These are phyloP conservation scores for Chaetoscypha palmicola DNA, from an alignment of 2,329 filamentous ascomycete species.

Conservation along the genomic window DNA sequence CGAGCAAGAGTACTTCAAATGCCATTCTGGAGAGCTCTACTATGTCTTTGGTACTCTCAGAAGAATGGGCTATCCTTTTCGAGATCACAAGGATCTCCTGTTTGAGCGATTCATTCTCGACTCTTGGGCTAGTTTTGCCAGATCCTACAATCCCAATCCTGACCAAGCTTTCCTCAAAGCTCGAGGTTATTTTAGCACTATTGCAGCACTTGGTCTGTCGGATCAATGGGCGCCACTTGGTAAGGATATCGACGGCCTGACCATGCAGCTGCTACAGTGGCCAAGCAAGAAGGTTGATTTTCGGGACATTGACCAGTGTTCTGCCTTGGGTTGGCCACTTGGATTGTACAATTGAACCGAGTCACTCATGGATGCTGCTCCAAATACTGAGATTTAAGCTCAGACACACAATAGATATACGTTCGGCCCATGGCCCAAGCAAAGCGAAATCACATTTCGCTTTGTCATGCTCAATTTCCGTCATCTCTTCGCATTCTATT, in stretches of 20 bases:
- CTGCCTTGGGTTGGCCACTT: constrained; percentile 15
- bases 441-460: too few species aligned
- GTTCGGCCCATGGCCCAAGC: too few species aligned
- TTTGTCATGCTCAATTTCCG: too few species aligned
- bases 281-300: constrained; percentile 17
- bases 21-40: constrained; percentile 31
- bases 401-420: too few species aligned
- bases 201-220: constrained; percentile 15
- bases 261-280: constrained; percentile 21
- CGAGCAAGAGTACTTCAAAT: constrained; percentile 32
- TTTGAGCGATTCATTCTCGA: constrained; percentile 25
- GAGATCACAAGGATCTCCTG: constrained; percentile 28
- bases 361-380: too few species aligned
- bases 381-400: too few species aligned
- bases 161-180: constrained; percentile 20
- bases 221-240: constrained; percentile 20
- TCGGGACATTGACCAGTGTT: constrained; percentile 20
- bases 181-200: constrained; percentile 22
- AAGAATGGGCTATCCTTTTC: constrained; percentile 22
- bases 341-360: too few species aligned
- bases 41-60: constrained; percentile 30
- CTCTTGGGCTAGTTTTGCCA: constrained; percentile 27
- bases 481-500: too few species aligned
- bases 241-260: not conserved
- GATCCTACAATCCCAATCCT: constrained; percentile 21